Base-by-base conservation (phyloP, 192 early-diverging fungal genomes). In the Umbelopsis vinacea region DNA sequence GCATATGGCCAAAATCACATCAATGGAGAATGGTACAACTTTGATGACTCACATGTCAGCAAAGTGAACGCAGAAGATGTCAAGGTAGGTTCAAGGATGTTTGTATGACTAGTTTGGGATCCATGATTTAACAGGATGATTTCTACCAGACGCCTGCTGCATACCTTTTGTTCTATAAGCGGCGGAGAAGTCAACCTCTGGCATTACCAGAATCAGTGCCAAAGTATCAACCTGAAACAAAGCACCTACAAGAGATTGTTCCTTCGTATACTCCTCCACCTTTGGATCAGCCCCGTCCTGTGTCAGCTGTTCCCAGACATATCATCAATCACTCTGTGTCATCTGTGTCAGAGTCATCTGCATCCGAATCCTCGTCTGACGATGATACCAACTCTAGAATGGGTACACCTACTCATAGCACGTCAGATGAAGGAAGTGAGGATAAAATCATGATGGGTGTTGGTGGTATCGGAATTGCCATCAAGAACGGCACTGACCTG, bases 1-100 rank as follows among this genome's bases (percentile, higher is more conserved):
- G 92, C 92, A 0, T 92, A 92, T 77, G 92, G 91, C 21, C 85
- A 86, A 72, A 92, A 89, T 70, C 75, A 82, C 21, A 72, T 89
- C 46, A 87, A 91, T 72, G 75, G 72, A 48, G 33, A 84, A 45
- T 94, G 94, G 94, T 94, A 93, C 78, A 88, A 93, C 72, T 93
- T 92, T 71, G 89, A 95, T 77, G 92, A 95, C 76, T 87, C 86
- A 14, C 86, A 82, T 38, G 92, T 93, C 3, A 80, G 76, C 11
- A 71, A 69, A 9, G 79, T 87, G 0, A 21, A 22, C 5, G 68
- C 38, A 1, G 19, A 37, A 67, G 73, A 75, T 17, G 75, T 73
- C 24, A 81, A 76, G 79, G 79, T 81, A 70, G 40, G 38, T 40
- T 40, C 4, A 40, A 40, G 6, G 40, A 4, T 1, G 11, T 11